Percentiles rank a stretch among this genome's conserved stretches.
These are phyloP conservation scores for Limonium bicolor DNA, from an alignment of 148 eudicot genomes.

Conservation along the genomic window DNA sequence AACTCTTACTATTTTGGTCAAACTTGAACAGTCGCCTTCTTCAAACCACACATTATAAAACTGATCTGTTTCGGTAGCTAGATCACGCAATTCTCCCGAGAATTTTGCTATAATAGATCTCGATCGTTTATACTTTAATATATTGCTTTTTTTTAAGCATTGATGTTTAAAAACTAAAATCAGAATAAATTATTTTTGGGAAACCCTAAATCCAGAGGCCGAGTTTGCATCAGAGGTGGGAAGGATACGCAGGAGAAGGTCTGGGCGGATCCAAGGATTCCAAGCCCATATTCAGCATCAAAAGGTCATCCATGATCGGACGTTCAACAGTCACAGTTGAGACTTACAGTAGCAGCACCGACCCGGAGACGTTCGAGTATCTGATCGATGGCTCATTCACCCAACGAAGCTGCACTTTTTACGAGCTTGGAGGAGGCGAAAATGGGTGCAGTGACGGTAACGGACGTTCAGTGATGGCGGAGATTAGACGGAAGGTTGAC, in stretches of 20 bases:
- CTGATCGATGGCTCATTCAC: conserved; percentile 63
- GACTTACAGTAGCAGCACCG: conserved; percentile 24
- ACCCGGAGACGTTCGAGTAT: conserved; percentile 65
- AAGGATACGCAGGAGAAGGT: conserved; percentile 65
- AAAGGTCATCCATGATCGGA: conserved; percentile 67
- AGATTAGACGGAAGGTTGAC: conserved; percentile 76
- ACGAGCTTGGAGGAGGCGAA: no score
- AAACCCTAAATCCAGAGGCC: conserved; percentile 32
- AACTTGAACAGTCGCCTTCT: no score
- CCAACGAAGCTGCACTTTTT: conserved; percentile 46
- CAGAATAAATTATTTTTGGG: not conserved
- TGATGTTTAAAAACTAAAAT: not conserved
- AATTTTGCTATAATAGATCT: not conserved
- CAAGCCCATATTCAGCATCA: conserved; percentile 71
- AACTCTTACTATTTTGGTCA: not conserved
- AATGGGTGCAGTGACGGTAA: no score
- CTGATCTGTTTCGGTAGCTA: no score
- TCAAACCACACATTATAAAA: not conserved
- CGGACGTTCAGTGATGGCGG: conserved; percentile 33
- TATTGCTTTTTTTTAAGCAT: not conserved
- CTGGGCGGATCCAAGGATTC: conserved; percentile 26
- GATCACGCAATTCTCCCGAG: no score
- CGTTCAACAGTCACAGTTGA: conserved; percentile 66
- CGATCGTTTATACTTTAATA: not conserved
- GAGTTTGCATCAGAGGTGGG: conserved; percentile 88